Evolutionary conservation across 148 eudicot genomes (phyloP).

Genomic region (Fagopyrum tataricum): DNA sequence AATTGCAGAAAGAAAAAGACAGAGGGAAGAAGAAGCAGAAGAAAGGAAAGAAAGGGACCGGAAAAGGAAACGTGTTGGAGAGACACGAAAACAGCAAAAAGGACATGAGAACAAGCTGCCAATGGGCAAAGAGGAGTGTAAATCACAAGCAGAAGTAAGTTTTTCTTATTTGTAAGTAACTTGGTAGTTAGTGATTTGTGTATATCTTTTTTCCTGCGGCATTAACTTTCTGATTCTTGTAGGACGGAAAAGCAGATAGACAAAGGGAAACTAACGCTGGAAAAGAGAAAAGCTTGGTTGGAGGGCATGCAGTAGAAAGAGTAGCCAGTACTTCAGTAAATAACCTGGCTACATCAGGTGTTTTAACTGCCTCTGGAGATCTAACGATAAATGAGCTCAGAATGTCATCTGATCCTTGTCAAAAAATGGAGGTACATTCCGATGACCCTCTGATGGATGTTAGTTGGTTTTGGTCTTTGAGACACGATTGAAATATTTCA

Average conservation of each 20-base stretch:
- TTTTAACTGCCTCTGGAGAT: conserved; percentile 17
- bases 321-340: conserved; percentile 22
- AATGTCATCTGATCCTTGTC: conserved; percentile 1
- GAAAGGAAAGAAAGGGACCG: conserved; percentile 67
- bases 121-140: conserved; percentile 38
- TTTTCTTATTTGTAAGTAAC: not conserved
- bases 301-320: conserved; percentile 22
- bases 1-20: conserved; percentile 61
- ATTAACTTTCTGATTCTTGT: conserved; percentile 17
- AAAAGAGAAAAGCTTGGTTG: conserved; percentile 20
- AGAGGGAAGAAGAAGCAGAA: conserved; percentile 77
- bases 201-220: conserved; percentile 12
- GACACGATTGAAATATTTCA: not conserved
- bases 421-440: not conserved
- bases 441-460: not conserved
- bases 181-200: not conserved
- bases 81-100: conserved; percentile 42
- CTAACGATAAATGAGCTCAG: not conserved
- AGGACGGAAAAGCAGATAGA: conserved; percentile 36
- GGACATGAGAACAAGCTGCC: conserved; percentile 47
- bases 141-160: conserved; percentile 29
- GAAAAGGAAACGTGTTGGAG: conserved; percentile 68
- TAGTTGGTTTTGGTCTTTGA: no score
- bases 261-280: conserved; percentile 26
- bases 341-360: conserved; percentile 19